Base-by-base conservation (phyloP, 768 basidiomycete genomes). In the Pleurotus ostreatus region DNA sequence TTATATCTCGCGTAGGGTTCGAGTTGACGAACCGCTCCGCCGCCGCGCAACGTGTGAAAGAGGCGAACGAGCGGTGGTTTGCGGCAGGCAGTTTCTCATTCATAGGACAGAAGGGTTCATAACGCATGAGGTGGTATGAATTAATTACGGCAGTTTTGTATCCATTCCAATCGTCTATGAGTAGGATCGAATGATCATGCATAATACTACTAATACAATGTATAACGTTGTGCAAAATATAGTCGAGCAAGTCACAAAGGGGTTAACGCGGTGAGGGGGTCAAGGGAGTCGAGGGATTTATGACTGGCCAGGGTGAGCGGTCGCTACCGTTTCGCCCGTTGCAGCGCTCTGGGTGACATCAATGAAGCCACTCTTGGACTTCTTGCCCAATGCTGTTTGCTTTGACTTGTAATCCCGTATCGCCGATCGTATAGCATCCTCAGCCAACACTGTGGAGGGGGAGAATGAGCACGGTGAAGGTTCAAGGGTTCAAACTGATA, bases 1-100 rank as follows among this genome's bases (percentile, higher is more conserved):
- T 70, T 55, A 71, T 54, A 26, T 57, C 44, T 54, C 49, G 30
- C 30, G 2, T 61, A 91, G 92, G 94, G 34, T 89, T 99, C 71
- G 95, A 99, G 70, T 78, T 99, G 58, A 94, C 94, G 54, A 98
- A 98, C 66, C 88, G 91, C 22, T 80, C 89, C n/a, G 83, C 88
- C 4, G 85, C 86, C 51, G 83, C 88, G n/a, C 86, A 87, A 60
- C 82, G 88, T 30, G 92, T 97, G 56, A 93, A 94, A 69, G 94
- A 93, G 62, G 97, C 97, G 22, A 98, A 99, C 72, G 94, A 97
- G 54, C 81, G 89, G 23, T 99, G 97, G 97, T 99, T 99, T 70
- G 86, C 88, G 3, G 84, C 83, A 5, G 92, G 92, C 4, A 90
- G 75, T 39, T 93, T 93, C 71, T 89, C 90, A 2, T 91, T 90